phyloP scores from a whole-genome alignment of 1,284 basidiomycete genomes.

The Sanghuangporus sanghuang region DNA sequence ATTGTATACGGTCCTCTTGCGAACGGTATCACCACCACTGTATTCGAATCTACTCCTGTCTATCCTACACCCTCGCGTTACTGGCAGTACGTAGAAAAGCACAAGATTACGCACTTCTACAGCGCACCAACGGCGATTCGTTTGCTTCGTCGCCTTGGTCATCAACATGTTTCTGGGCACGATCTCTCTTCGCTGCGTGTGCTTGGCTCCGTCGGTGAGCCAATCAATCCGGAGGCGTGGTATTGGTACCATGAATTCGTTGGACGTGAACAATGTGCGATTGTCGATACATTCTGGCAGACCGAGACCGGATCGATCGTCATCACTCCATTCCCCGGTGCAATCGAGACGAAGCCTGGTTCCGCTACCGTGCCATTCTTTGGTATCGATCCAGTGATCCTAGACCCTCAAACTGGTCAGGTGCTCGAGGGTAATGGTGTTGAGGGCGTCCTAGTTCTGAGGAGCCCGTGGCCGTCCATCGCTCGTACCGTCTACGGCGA shows the following conservation, averaged over 20 bases:
- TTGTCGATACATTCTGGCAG: constrained; percentile 97
- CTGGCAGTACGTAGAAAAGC: constrained; percentile 93
- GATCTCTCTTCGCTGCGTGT: constrained; percentile 85
- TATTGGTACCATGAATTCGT: constrained; percentile 98
- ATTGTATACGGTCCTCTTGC: constrained; percentile 95
- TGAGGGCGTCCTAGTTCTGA: constrained; percentile 88
- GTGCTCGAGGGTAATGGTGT: constrained; percentile 79
- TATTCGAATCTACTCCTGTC: constrained; percentile 96
- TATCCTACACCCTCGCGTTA: constrained; percentile 96
- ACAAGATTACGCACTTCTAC: constrained; percentile 94
- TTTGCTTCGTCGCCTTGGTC: constrained; percentile 83
- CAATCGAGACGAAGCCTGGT: constrained; percentile 94
- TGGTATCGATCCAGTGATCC: constrained; percentile 84
- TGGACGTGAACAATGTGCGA: constrained; percentile 84
- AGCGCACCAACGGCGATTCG: constrained; percentile 93
- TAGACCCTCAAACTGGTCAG: constrained; percentile 80
- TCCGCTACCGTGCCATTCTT: constrained; percentile 98
- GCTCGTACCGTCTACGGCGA: constrained; percentile 93
- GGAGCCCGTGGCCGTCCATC: constrained; percentile 91
- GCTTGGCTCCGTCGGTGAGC: constrained; percentile 93
- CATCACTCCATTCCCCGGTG: constrained; percentile 93
- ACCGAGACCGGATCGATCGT: constrained; percentile 97
- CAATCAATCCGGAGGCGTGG: constrained; percentile 99
- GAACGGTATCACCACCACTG: constrained; percentile 87
- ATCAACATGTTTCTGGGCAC: constrained; percentile 81